Percentiles rank a stretch among this genome's conserved stretches.
phyloP scores from a whole-genome alignment of 2,329 filamentous ascomycete genomes.

The Xylaria polymorpha region DNA sequence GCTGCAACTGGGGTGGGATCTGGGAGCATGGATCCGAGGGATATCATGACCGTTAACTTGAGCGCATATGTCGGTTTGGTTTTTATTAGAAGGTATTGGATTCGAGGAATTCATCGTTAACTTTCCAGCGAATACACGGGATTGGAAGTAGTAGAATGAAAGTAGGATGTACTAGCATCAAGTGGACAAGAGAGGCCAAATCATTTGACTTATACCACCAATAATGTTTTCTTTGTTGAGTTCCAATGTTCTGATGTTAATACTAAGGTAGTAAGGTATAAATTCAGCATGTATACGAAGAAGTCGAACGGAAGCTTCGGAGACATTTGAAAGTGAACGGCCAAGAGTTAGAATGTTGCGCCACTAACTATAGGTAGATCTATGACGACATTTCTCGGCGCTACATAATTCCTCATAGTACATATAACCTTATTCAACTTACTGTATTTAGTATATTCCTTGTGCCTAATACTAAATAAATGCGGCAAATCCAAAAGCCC shows the following conservation, averaged over 20 bases:
- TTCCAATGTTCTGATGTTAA: neutral
- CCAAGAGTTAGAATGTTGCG: neutral
- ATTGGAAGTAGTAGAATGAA: neutral
- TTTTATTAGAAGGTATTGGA: neutral
- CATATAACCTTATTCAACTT: neutral
- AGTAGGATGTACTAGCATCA: neutral
- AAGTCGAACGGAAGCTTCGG: neutral
- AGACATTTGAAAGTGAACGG: neutral
- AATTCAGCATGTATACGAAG: neutral
- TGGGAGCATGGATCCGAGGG: neutral
- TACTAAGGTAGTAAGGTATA: too few species aligned
- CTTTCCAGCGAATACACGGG: neutral
- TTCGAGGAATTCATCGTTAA: neutral
- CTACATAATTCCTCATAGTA: conserved; percentile 6
- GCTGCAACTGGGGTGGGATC: too few species aligned
- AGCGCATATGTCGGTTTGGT: neutral
- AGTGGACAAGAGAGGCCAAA: neutral
- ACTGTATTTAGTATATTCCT: neutral
- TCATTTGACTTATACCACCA: neutral
- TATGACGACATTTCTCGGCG: conserved; percentile 34
- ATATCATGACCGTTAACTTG: neutral
- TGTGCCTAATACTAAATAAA: neutral
- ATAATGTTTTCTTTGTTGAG: neutral
- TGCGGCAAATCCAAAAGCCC: conserved; percentile 5
- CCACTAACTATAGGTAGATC: neutral